Evolutionary conservation across 2,329 filamentous ascomycete species (phyloP).

Genomic region (Fusarium globosum): DNA sequence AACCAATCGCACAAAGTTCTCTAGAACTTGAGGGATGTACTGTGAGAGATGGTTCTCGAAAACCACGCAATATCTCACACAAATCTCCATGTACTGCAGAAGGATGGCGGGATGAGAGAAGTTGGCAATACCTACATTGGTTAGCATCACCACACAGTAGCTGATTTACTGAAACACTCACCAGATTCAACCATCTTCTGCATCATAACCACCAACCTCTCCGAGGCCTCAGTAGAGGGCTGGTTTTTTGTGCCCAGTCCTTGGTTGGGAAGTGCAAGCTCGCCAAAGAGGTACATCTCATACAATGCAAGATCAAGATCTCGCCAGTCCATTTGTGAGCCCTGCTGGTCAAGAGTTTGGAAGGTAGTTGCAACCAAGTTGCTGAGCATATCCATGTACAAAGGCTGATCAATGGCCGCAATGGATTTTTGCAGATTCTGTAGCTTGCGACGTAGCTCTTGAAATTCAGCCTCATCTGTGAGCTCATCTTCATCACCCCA

Average conservation of each 20-base stretch:
- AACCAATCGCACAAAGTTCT: constrained; percentile 90
- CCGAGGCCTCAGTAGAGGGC: constrained; percentile 81
- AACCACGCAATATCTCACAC: constrained; percentile 91
- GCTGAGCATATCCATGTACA: constrained; percentile 90
- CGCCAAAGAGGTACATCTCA: constrained; percentile 96
- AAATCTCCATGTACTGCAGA: constrained; percentile 98
- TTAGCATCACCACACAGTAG: constrained; percentile 20
- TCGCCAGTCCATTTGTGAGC: constrained; percentile 86
- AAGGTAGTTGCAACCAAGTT: constrained; percentile 91
- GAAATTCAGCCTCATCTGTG: constrained; percentile 96
- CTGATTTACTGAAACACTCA: constrained; percentile 57
- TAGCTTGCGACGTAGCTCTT: constrained; percentile 89
- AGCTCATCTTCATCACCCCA: constrained; percentile 96
- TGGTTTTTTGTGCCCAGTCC: constrained; percentile 88
- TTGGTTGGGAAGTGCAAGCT: constrained; percentile 88
- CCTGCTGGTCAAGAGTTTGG: constrained; percentile 78
- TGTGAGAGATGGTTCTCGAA: constrained; percentile 82
- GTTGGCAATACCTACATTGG: constrained; percentile 75
- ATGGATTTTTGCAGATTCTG: constrained; percentile 94
- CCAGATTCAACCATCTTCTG: constrained; percentile 92
- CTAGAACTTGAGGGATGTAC: constrained; percentile 86
- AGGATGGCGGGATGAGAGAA: constrained; percentile 93
- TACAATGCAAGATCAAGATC: constrained; percentile 93
- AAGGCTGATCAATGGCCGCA: constrained; percentile 84
- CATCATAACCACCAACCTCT: constrained; percentile 92